Base-by-base conservation (phyloP, 1,284 basidiomycete species). In the Crocinoboletus sp. region DNA sequence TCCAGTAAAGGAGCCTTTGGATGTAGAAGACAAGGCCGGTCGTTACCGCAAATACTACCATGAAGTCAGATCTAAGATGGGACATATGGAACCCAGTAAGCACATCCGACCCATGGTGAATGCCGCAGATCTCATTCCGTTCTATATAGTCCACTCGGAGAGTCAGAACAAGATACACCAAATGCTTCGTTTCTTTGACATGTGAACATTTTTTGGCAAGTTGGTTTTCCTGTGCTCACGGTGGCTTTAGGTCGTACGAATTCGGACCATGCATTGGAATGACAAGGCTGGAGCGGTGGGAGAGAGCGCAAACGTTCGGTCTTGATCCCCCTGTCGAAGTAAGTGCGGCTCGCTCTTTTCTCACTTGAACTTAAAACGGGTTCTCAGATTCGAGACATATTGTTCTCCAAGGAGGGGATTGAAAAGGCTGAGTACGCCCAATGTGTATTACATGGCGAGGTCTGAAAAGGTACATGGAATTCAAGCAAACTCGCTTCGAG, bases 181-280 rank as follows among this genome's bases (percentile, higher is more conserved):
- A 32, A 86, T 92, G 39, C 77, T 93, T 11, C 78, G 88, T 2
- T 77, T 84, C 2, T 94, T 93, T 55, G 90, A 94, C 63, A 67
- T 88, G 78, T 83, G 56, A 50, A 77, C 65, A n/a, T 33, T 39
- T 43, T 32, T 31, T 30, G 20, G 2, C 28, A 20, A 19, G 29
- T 35, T 30, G 8, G 24, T 23, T 22, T n/a, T n/a, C 35, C 3
- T 25, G 41, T 40, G 28, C 29, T 50, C 40, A 48, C 16, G 25
- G 5, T 23, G 23, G 22, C 9, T 29, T 33, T 32, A 87, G 84
- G 56, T 81, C 83, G 0, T 82, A 84, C 46, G 81, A 90, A 53
- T 95, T 84, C 60, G 93, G 93, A 0, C 93, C 93, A 2, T 92
- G 85, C 54, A 74, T 89, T 33, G 93, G 93, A 2, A 75, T 94